Evolutionary conservation across 2,329 filamentous ascomycete genomes (phyloP).

Genomic region (Fusarium sp.): DNA sequence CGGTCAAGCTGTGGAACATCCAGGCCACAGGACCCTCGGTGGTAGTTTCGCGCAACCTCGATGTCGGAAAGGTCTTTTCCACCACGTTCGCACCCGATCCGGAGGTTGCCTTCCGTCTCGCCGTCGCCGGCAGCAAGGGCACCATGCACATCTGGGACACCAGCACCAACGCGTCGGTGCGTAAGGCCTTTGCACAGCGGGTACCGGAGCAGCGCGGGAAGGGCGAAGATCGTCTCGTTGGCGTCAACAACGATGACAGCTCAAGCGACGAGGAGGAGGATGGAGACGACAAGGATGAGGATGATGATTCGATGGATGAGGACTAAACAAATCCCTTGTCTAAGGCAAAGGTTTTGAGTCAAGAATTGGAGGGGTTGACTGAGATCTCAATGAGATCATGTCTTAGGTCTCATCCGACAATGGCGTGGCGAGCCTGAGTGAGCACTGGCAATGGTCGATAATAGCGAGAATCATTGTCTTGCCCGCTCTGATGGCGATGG

Average conservation of each 20-base stretch:
- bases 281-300: constrained; percentile 68
- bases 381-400: constrained; percentile 27
- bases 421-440: constrained; percentile 19
- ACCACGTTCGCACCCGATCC: constrained; percentile 90
- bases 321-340: constrained; percentile 55
- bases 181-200: constrained; percentile 83
- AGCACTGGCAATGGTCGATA: constrained; percentile 25
- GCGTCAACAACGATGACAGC: constrained; percentile 77
- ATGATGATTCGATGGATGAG: constrained; percentile 67
- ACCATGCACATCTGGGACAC: constrained; percentile 96
- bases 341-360: constrained; percentile 20
- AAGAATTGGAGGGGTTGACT: constrained; percentile 14
- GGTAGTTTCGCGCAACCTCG: constrained; percentile 91
- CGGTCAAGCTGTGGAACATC: constrained; percentile 97
- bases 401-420: constrained; percentile 26
- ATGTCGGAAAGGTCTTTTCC: constrained; percentile 95
- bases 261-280: constrained; percentile 70
- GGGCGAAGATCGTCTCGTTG: constrained; percentile 82
- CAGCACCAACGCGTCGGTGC: constrained; percentile 88
- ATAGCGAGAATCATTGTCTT: constrained; percentile 34
- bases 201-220: constrained; percentile 68
- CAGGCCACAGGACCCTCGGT: constrained; percentile 84
- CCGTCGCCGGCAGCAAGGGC: constrained; percentile 95
- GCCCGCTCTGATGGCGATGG: constrained; percentile 9
- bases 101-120: constrained; percentile 91